Base-by-base conservation (phyloP, 129 eudicot genomes). In the Artemisia tridentata region DNA sequence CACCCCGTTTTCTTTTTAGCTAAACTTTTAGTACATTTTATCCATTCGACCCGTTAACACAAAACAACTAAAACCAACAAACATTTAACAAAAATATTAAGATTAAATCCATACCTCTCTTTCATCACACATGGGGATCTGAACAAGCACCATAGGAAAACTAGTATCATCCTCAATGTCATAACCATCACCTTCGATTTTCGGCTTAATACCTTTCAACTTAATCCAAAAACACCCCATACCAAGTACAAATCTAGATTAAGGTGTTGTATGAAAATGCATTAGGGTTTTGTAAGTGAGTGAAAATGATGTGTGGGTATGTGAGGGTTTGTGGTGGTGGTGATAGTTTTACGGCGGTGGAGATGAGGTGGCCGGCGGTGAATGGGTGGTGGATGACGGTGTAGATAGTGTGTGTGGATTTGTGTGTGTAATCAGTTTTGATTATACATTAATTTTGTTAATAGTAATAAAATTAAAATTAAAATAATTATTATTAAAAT, bases 71-170 rank as follows among this genome's bases (percentile, higher is more conserved):
- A 52, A 52, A 13, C 5, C 59, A 54, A 17, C 16, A 38, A 63
- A 63, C 31, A 27, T 15, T 15, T 7, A 5, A 62, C 17, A 17
- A 13, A 5, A n/a, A 23, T n/a, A 56, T 19, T 38, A 19, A 63
- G 14, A 53, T 56, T 20, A 17, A 21, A 38, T 34, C 69, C 21
- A 50, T 20, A 91, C 97, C 96, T 91, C 97, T 84, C 82, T 86
- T 79, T 91, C 97, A 84, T 91, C 84, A 78, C 97, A 85, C 97
- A 91, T 91, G 62, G 97, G 97, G 72, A 91, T 88, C 86, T 91
- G 97, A 52, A 91, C 96, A 84, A 91, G 93, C 72, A 91, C 97
- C 96, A 86, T 91, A 7, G 97, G 97, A 21, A 78, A 91, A 65
- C 69, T 78, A 4, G 82, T 67, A 52, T 76, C 84, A 84, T 86